Percentiles rank a stretch among this genome's conserved stretches.
phyloP scores from a whole-genome alignment of 306 rosid species.

The Abrus pulchellus region DNA sequence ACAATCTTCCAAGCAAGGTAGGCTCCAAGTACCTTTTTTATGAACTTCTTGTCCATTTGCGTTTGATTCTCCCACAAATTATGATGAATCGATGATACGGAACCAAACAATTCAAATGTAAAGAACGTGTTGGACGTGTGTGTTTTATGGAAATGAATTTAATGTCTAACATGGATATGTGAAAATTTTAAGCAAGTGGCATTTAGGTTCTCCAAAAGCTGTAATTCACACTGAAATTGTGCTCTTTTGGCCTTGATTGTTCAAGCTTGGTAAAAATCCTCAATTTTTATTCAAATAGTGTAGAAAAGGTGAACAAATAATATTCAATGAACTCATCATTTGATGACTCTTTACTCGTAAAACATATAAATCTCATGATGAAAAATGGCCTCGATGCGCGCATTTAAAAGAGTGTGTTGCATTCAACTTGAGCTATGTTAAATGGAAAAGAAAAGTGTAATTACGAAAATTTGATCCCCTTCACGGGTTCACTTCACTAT shows the following conservation, averaged over 20 bases:
- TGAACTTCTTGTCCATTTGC: neutral
- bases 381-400: no score
- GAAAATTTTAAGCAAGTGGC: neutral
- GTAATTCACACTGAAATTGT: neutral
- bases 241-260: neutral
- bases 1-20: slow-evolving; percentile 5
- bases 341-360: no score
- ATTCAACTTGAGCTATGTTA: no score
- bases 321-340: no score
- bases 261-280: neutral
- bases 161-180: neutral
- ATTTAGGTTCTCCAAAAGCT: neutral
- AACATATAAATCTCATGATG: no score
- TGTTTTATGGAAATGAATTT: no score
- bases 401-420: no score
- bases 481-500: no score
- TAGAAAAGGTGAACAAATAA: neutral
- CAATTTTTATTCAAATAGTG: neutral
- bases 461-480: no score
- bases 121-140: neutral
- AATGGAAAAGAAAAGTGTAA: no score
- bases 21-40: neutral
- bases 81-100: neutral
- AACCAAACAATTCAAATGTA: neutral
- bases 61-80: neutral